Conservation (phyloP, 495 filamentous ascomycete genomes). For the Aspergillus mulundensis region DNA sequence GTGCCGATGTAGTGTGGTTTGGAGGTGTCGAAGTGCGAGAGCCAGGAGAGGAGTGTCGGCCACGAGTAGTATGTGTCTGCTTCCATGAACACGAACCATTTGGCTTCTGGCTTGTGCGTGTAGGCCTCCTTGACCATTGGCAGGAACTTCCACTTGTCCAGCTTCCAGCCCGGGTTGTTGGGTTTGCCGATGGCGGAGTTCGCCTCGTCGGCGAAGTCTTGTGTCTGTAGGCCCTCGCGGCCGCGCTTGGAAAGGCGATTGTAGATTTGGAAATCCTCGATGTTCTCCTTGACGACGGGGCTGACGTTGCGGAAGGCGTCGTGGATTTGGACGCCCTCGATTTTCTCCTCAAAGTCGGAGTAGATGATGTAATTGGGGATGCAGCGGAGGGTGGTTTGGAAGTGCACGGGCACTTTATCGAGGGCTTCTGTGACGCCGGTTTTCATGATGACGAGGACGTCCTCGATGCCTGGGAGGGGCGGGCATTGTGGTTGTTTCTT, state of each 20-base stretch:
- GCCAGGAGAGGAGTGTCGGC: constrained; percentile 56
- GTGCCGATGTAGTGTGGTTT: constrained; percentile 58
- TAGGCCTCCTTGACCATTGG: constrained; percentile 51
- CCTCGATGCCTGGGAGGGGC: constrained; percentile 29
- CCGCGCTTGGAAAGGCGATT: constrained; percentile 41
- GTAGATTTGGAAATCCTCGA: constrained; percentile 51
- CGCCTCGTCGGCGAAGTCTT: constrained; percentile 41
- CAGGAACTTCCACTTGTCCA: constrained; percentile 59
- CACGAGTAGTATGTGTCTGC: constrained; percentile 65
- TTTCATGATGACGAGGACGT: constrained; percentile 44
- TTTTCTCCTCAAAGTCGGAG: constrained; percentile 47
- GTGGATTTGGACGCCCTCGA: constrained; percentile 39
- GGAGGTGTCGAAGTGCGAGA: constrained; percentile 44
- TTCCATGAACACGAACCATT: constrained; percentile 69
- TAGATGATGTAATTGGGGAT: constrained; percentile 44
- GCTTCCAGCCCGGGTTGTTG: constrained; percentile 50
- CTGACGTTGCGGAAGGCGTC: constrained; percentile 46
- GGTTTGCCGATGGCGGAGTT: constrained; percentile 46
- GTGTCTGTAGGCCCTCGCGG: constrained; percentile 35
- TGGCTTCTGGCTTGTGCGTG: constrained; percentile 40
- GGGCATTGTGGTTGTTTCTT: constrained; percentile 15
- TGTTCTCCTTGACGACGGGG: constrained; percentile 27
- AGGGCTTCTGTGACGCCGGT: constrained; percentile 46
- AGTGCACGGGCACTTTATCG: constrained; percentile 41
- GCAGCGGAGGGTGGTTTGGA: constrained; percentile 43